Evolutionary conservation across 441 rosid species (phyloP), one percentile per base, ranked within the genome.

Genomic region (Croton setiger): DNA sequence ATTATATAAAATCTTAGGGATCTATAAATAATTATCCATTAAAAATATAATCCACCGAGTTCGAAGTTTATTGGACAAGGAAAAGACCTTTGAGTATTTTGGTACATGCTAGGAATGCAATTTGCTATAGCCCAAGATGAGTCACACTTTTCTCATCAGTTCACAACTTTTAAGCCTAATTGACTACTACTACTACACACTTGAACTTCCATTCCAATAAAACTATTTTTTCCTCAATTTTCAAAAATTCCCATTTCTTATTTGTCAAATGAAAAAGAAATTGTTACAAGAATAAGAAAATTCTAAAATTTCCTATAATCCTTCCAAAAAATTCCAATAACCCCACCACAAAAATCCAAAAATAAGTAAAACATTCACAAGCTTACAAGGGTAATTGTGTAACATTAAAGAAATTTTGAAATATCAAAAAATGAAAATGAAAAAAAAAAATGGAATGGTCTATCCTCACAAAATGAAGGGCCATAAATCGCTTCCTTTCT

Each of bases 391-490:
- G 33, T 18, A 60, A 17, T 39, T 11, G 10, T 60, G 48, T 39
- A 60, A 9, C 33, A 35, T 60, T 52, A 6, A 35, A 35, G n/a
- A 58, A 14, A 27, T 27, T 27, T 15, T 6, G 55, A 52, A 52
- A 18, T 52, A 18, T 52, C 27, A n/a, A n/a, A 52, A 52, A 51
- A 14, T 5, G 39, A 11, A 11, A 41, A 54, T 41, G 4, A 5
- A 31, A n/a, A 15, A n/a, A n/a, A n/a, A n/a, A n/a, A n/a, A n/a
- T n/a, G 15, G 55, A 17, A 45, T 45, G 35, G 64, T 68, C 55
- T 17, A 37, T 51, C 17, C 17, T 44, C 72, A 3, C 9, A 20
- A 43, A 69, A 69, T 60, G 66, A 69, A 69, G 59, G 72, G 72
- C 59, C 49, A 60, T 60, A 69, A 69, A 35, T 33, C 23, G 1